phyloP scores from a whole-genome alignment of 306 rosid genomes.

The Prunus dulcis region DNA sequence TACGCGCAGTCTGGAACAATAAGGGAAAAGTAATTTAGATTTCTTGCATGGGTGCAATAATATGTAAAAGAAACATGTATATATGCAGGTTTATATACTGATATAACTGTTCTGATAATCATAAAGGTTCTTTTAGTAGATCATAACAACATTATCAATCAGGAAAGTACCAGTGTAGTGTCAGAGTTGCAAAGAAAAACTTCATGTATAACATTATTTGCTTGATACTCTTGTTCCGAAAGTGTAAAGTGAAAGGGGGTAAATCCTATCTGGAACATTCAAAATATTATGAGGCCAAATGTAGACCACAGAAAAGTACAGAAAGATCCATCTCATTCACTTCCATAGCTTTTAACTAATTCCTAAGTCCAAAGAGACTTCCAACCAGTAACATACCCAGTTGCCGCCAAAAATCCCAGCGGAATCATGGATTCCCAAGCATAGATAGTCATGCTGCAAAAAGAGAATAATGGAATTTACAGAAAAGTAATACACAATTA shows the following conservation, averaged over 20 bases:
- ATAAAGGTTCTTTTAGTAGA: not conserved
- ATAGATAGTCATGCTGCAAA: conserved; percentile 54
- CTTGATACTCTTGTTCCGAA: no score
- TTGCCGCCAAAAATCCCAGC: conserved; percentile 68
- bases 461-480: not conserved
- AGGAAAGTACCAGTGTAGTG: not conserved
- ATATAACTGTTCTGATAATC: not conserved
- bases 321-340: not conserved
- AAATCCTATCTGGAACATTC: no score
- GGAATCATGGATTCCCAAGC: conserved; percentile 84
- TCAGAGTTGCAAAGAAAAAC: not conserved
- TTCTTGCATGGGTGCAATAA: not conserved
- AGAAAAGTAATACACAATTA: not conserved
- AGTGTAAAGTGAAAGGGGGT: no score
- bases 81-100: not conserved
- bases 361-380: conserved; percentile 1
- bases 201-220: not conserved
- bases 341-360: not conserved
- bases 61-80: not conserved
- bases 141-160: not conserved
- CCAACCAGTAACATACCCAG: conserved; percentile 52
- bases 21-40: not conserved
- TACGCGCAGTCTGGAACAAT: conserved; percentile 49
- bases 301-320: not conserved
- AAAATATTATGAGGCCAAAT: not conserved